phyloP scores from a whole-genome alignment of 2,329 filamentous ascomycete genomes.

The Paraphaeosphaeria sporulosa region DNA sequence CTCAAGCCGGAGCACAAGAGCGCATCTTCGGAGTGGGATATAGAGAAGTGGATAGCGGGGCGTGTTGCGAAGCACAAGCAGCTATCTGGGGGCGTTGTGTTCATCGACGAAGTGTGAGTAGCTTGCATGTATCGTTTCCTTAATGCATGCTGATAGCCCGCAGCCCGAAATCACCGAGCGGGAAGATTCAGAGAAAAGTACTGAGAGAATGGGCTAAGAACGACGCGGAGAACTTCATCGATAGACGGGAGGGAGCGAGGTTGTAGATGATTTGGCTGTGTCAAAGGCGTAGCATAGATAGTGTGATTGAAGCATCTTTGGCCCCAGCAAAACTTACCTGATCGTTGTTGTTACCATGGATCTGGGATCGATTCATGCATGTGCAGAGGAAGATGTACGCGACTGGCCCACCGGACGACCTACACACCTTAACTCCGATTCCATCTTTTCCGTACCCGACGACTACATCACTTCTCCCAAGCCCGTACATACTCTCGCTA shows the following conservation, averaged over 20 bases:
- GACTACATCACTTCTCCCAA: background rate
- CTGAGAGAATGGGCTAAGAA: conserved; percentile 41
- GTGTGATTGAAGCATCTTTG: too few relatives aligned
- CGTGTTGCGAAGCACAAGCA: conserved; percentile 53
- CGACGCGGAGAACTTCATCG: conserved; percentile 29
- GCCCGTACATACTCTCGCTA: background rate
- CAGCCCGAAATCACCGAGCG: conserved; percentile 39
- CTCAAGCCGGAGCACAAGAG: conserved; percentile 38
- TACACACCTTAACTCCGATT: conserved; percentile 1
- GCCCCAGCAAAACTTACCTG: too few relatives aligned
- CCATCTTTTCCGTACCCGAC: background rate
- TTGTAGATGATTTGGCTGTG: conserved; percentile 17
- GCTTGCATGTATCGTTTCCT: background rate
- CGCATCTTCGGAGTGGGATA: conserved; percentile 43
- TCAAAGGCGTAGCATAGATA: background rate
- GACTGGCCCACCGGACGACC: background rate
- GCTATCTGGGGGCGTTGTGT: conserved; percentile 47
- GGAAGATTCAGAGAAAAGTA: conserved; percentile 45
- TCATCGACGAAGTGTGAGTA: conserved; percentile 39
- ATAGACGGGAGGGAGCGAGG: conserved; percentile 28
- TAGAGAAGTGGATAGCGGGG: conserved; percentile 46
- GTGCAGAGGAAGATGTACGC: background rate
- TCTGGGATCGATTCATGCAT: background rate
- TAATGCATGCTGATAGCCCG: background rate
- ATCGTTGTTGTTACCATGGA: too few relatives aligned